Base-by-base conservation (phyloP, 2,329 filamentous ascomycete genomes). In the Hypomyces rosellus region DNA sequence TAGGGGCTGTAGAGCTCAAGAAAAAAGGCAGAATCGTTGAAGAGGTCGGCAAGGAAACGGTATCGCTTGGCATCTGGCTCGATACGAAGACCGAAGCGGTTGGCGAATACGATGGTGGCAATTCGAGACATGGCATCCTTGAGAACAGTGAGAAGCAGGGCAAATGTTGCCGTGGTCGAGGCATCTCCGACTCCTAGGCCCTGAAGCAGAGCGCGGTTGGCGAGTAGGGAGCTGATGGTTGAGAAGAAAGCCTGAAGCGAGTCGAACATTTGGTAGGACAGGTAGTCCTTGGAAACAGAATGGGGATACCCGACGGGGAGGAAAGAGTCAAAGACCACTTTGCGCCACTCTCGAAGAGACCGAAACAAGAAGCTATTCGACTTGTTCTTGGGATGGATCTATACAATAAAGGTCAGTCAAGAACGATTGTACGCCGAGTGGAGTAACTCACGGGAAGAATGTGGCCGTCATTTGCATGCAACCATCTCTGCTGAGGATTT, bases 21-120 rank as follows among this genome's bases (percentile, higher is more conserved):
- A 49, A 95, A 75, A 74, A 95, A 88, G 13, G 88, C 88, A 8
- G 83, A 76, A 64, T 96, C 90, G 67, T 96, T 96, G 72, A 96
- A 86, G 16, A 95, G 73, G 63, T 96, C 90, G 4, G 90, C 90
- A 2, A 91, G 80, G 45, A 95, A 85, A 14, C 90, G 85, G 68
- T 91, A 96, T 66, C 81, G 85, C 67, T 96, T 96, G 72, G 88
- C 92, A 65, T 96, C 90, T 2, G 89, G 88, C 66, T 95, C 89
- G 44, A 96, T 85, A 33, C 87, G 80, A 42, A 86, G 86, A 36
- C 90, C 89, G 52, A 92, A 83, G 40, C 82, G 78, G 65, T 95
- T 85, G 1, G 90, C 91, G 65, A 96, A 95, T 9, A 88, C 68
- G 53, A 96, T 95, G 0, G 90, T 96, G 1, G 88, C 88, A 22